Evolutionary conservation across 2,329 filamentous ascomycete genomes (phyloP), one percentile per base, ranked within the genome.

Genomic region (Colletotrichum zoysiae): DNA sequence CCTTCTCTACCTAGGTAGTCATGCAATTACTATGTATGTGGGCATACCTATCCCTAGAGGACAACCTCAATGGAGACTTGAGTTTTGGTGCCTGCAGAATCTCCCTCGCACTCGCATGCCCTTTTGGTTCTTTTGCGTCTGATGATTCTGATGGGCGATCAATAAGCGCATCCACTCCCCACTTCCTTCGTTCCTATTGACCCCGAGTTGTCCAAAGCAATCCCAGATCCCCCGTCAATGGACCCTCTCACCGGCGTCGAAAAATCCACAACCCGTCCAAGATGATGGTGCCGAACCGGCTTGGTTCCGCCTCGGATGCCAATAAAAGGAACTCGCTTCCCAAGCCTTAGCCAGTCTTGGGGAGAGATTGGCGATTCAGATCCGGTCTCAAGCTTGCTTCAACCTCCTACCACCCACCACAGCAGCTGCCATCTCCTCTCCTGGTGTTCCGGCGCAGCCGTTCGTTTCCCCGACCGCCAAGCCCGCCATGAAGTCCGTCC

Each of bases 401-500:
- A 58, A 38, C 58, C 35, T 42, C 26, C 7, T 44, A 38, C 16
- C 7, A 50, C 26, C 7, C 35, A 38, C 16, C 7, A 50, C 50
- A 33, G 23, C 51, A 40, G 20, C 50, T 8, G 38, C 46, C 46
- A 46, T 50, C 53, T 5, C 44, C 50, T 35, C 26, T 40, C 58
- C 23, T 9, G 44, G 53, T 38, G 40, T 61, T 57, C 61, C 68
- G 48, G 61, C 51, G 2, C 23, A 70, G 70, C 60, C 70, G 57
- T 35, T 72, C 66, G 30, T 71, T 65, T n/a, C 30, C 33, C 33
- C 0, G 40, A 12, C n/a, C 56, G 14, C 18, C 33, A 40, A 62
- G n/a, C 16, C 30, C 18, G 53, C 33, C 33, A 73, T 73, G 71
- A 70, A 71, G 61, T 71, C 71, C 35, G 51, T 71, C n/a, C 57